Evolutionary conservation across 164 flowering plant genomes (phyloP).

Genomic region (Magnolia changhungtana): DNA sequence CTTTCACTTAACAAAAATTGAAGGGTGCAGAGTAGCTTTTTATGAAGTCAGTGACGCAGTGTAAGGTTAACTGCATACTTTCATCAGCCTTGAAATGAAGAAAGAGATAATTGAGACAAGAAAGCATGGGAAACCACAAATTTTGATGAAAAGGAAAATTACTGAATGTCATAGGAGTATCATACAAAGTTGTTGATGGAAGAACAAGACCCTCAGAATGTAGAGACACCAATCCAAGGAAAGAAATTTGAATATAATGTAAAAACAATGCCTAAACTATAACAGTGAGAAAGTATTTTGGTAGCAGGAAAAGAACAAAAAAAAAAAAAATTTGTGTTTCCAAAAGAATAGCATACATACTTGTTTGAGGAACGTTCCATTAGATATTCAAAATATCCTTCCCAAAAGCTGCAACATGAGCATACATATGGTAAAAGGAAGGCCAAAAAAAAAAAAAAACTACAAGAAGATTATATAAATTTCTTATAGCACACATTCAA

Average conservation of each 20-base stretch:
- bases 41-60: too few relatives aligned
- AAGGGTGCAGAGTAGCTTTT: too few relatives aligned
- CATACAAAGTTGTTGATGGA: background rate
- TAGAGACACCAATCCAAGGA: background rate
- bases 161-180: too few relatives aligned
- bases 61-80: too few relatives aligned
- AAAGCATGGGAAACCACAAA: too few relatives aligned
- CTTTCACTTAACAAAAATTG: too few relatives aligned
- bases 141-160: too few relatives aligned
- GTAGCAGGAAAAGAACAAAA: background rate
- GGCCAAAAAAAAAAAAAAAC: background rate
- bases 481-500: background rate
- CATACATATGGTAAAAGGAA: constrained; percentile 2
- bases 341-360: constrained; percentile 39
- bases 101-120: too few relatives aligned
- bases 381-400: constrained; percentile 86
- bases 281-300: background rate
- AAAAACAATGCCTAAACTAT: background rate
- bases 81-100: too few relatives aligned
- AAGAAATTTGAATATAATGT: background rate
- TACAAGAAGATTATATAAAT: background rate
- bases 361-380: constrained; percentile 79
- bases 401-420: constrained; percentile 78
- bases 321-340: background rate
- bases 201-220: background rate